Evolutionary conservation across 2,329 filamentous ascomycete genomes (phyloP), one percentile per base, ranked within the genome.

Genomic region (Byssoonygena ceratinophila): DNA sequence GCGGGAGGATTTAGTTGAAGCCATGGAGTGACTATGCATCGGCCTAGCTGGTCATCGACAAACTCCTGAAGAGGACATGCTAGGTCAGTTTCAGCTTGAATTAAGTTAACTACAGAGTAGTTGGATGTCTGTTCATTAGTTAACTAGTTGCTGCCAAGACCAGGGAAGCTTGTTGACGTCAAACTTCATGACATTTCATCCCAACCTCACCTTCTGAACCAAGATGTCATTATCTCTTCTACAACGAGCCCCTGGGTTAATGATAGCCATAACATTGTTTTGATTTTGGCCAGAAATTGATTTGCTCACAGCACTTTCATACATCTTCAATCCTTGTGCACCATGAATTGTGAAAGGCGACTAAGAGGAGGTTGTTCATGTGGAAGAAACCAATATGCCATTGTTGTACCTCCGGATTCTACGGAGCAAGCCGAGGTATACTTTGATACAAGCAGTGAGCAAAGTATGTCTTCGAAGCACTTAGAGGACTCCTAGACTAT

Each of bases 341-440:
- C 16, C n/a, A 58, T 58, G 57, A 57, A 53, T 27, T 45, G 36
- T 45, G 40, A 54, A 23, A 41, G 31, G 23, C 27, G 41, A 11
- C 52, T 59, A 20, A 45, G 50, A 41, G 57, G 57, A 20, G 44
- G 45, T 23, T 95, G 90, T 72, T 82, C 84, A 50, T 96, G 90
- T 68, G 88, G 89, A 53, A 81, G 90, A 56, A 94, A 92, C 64
- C 78, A 83, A 64, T 95, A 94, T 70, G 76, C 82, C 54, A 81
- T 95, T 59, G 71, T 79, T 43, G 76, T 91, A 22, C 88, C 88
- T 1, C 66, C 74, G 18, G 69, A 75, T 59, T 72, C 77, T 37
- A 68, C 72, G 36, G 71, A 80, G 31, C 70, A 76, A 47, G 81
- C 83, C 14, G 77, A 82, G 59, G 80, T 94, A 20, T 79, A 88